Evolutionary conservation across 257 asterid species (phyloP), one percentile per base, ranked within the genome.

Genomic region (Capsicum baccatum): DNA sequence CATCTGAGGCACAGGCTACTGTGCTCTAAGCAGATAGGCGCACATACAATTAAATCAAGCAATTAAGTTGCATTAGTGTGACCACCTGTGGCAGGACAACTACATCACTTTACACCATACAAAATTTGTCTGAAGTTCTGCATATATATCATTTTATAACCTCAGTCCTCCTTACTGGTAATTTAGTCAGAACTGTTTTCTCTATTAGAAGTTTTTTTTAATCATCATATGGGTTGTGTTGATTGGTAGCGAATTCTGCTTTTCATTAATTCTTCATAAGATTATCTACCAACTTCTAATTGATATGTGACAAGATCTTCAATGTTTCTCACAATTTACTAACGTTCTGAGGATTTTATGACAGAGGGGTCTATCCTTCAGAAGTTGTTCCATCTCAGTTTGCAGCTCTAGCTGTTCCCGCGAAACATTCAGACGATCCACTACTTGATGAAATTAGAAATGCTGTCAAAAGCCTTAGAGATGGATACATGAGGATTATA

Each of bases 361-460:
- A 89, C 92, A 96, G 98, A 12, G 98, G 98, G 44, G 80, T 94
- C 78, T 96, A 96, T 83, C 98, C 99, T 44, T 92, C 92, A 10
- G 97, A 93, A 68, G 76, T 88, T 85, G 82, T 93, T 85, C 98
- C 97, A 56, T 86, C 87, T 42, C 89, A 89, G 85, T 68, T 88
- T 63, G 82, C 89, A 83, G 83, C 88, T 26, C 79, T 83, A 47
- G 55, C 42, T 26, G 88, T 74, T 76, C 85, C 83, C 64, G 47
- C 19, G 7, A 85, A 86, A 47, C 48, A 47, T 85, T 83, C 79
- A 37, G 82, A 86, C 60, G 86, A 80, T 71, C 83, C 85, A 10
- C 42, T 87, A 69, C 50, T 87, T 9, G 87, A 85, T 80, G 91
- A 91, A 81, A 88, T 95, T 58, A 81, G 84, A 82, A 87, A 80